phyloP scores from a whole-genome alignment of 495 filamentous ascomycete species.

The Penicillium coffeae region DNA sequence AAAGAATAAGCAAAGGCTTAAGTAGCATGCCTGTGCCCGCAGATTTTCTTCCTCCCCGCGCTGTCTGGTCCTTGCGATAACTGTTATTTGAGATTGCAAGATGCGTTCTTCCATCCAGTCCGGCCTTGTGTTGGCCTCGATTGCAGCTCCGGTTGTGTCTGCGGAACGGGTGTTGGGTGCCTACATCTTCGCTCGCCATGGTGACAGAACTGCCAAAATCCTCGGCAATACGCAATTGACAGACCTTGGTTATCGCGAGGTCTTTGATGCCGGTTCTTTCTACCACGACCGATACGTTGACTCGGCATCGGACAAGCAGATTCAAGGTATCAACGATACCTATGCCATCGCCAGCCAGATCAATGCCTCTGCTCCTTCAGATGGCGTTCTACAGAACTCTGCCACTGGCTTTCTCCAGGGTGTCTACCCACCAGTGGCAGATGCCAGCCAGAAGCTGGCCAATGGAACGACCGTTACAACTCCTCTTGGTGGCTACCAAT shows the following conservation, averaged over 20 bases:
- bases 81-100: conserved; percentile 1
- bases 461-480: conserved; percentile 52
- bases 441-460: conserved; percentile 22
- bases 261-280: conserved; percentile 58
- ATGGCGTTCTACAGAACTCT: conserved; percentile 60
- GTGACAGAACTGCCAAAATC: conserved; percentile 58
- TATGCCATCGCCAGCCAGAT: conserved; percentile 58
- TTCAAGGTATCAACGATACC: conserved; percentile 54
- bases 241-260: conserved; percentile 56
- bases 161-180: conserved; percentile 60
- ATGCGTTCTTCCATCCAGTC: conserved; percentile 33
- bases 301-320: conserved; percentile 44
- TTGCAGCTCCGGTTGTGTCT: conserved; percentile 35
- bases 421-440: conserved; percentile 57
- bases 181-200: conserved; percentile 63
- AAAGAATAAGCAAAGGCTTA: neutral
- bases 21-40: conserved; percentile 4
- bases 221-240: conserved; percentile 53
- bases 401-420: conserved; percentile 58
- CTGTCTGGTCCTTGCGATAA: neutral
- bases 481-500: conserved; percentile 58
- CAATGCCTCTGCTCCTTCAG: conserved; percentile 51
- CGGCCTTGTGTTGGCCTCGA: conserved; percentile 27
- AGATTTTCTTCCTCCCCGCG: neutral
- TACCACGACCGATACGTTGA: conserved; percentile 60